Evolutionary conservation across 2,329 filamentous ascomycete species (phyloP), one percentile per base, ranked within the genome.

Genomic region (Davidsoniella australis): DNA sequence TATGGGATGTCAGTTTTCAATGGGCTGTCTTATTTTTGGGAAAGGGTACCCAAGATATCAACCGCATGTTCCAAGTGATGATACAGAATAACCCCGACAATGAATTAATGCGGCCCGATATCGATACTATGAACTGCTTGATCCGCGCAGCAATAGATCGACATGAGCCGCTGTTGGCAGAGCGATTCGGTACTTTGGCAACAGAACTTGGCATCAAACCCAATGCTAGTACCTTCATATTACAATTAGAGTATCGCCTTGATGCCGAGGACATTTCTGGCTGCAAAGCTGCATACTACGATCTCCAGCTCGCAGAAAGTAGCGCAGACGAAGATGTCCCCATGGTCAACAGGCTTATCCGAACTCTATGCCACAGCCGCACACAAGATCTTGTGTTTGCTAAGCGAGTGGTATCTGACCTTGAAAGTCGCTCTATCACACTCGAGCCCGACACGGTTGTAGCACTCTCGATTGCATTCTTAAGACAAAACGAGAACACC

Each of bases 171-270:
- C 77, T 83, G 56, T 67, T 84, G 42, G 85, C 84, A 4, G 79
- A 88, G 59, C 73, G 85, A 10, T 82, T 88, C 54, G 70, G 86
- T 43, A 65, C 73, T 1, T 64, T 95, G 9, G 78, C 79, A 2
- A 61, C 73, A 41, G 76, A 80, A 57, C 73, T 78, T 57, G 73
- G 72, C 4, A 73, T 94, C 18, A 61, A 69, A 47, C 75, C 82
- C 0, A 75, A 94, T 60, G 72, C 76, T 9, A 68, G 71, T 45
- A 93, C 87, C 0, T 80, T 76, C 56, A 70, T 85, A 43, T 68
- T 93, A 46, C 78, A 87, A 58, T 74, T 96, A 56, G 73, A 81
- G 51, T 83, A 91, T 57, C 77, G 80, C 10, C 69, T 94, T n/a
- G 73, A 75, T 37, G 76, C 80, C 3, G 73, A 77, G 2, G 82